Evolutionary conservation across 2,329 filamentous ascomycete species (phyloP).

Genomic region (Pseudocercospora musae): DNA sequence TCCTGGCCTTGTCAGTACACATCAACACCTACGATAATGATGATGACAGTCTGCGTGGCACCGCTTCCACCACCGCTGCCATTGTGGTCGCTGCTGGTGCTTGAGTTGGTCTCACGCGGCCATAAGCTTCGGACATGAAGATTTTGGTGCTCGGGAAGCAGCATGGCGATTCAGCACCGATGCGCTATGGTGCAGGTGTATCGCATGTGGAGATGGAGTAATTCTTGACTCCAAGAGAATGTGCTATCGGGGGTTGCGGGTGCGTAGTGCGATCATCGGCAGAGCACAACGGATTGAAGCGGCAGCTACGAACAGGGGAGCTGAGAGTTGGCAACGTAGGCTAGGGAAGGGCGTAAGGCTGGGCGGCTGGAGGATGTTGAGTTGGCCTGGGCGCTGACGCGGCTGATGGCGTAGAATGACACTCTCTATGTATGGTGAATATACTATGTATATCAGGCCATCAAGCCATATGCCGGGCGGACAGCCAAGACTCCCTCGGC

Average conservation of each 20-base stretch:
- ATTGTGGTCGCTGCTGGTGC: background rate
- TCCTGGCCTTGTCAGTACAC: background rate
- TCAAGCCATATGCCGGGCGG: no score
- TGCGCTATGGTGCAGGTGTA: slow-evolving; percentile 10
- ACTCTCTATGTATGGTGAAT: no score
- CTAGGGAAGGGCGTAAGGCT: background rate
- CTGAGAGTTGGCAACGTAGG: slow-evolving; percentile 5
- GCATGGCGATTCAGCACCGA: slow-evolving; percentile 21
- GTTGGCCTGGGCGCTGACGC: slow-evolving; percentile 11
- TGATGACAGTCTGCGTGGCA: slow-evolving; percentile 10
- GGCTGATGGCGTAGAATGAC: slow-evolving; percentile 6
- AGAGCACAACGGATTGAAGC: slow-evolving; percentile 13
- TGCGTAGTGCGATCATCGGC: slow-evolving; percentile 9
- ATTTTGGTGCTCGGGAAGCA: slow-evolving; percentile 14
- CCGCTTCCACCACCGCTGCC: slow-evolving; percentile 4
- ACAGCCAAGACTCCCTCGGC: no score
- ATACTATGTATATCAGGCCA: no score
- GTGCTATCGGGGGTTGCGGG: slow-evolving; percentile 1
- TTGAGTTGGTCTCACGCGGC: slow-evolving; percentile 4
- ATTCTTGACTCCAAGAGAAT: background rate
- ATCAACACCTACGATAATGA: slow-evolving; percentile 9
- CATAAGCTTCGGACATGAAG: background rate
- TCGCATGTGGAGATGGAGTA: slow-evolving; percentile 10
- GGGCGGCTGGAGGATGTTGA: background rate
- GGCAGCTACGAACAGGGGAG: slow-evolving; percentile 9